phyloP scores from a whole-genome alignment of 495 filamentous ascomycete species.

The Neurospora pannonica region DNA sequence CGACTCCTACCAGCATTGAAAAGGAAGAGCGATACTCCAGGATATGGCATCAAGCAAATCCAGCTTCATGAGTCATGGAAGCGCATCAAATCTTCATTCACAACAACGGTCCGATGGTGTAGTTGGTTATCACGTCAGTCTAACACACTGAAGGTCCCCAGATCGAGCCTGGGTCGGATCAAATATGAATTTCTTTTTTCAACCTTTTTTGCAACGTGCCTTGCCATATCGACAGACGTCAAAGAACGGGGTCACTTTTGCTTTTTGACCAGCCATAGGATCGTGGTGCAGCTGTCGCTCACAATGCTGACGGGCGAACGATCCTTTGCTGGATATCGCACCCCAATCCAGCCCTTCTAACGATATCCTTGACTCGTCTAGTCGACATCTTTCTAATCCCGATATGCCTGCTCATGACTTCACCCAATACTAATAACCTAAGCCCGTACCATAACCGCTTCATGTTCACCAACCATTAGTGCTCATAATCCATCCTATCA shows the following conservation, averaged over 20 bases:
- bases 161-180: background rate
- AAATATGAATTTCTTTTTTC: background rate
- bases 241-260: background rate
- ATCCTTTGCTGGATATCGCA: background rate
- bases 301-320: background rate
- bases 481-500: constrained; percentile 43
- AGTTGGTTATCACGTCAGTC: background rate
- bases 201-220: background rate
- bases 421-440: background rate
- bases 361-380: background rate
- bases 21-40: background rate
- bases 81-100: background rate
- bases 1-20: background rate
- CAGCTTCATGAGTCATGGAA: background rate
- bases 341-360: background rate
- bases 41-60: background rate
- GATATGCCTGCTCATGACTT: background rate
- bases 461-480: background rate
- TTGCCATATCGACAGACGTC: no score
- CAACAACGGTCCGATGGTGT: background rate
- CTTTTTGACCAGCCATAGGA: background rate
- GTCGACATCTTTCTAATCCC: background rate
- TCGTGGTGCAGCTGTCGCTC: background rate
- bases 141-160: background rate
- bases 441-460: background rate